Percentiles rank a stretch among this genome's conserved stretches.
These are phyloP conservation scores for Colletotrichum sp. DNA, from an alignment of 2,329 filamentous ascomycete genomes.

Conservation along the genomic window DNA sequence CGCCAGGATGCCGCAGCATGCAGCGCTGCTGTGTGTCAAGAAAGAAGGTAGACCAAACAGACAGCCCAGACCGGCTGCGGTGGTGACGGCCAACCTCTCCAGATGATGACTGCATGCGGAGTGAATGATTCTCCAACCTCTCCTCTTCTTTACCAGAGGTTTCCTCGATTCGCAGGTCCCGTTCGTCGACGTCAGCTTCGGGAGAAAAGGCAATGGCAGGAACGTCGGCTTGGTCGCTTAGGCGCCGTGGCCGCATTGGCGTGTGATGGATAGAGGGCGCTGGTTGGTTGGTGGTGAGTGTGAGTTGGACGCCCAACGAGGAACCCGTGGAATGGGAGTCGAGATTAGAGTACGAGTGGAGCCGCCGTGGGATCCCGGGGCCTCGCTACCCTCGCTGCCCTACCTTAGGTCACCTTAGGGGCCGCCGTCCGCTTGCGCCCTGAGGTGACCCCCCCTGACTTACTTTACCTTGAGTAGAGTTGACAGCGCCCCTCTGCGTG, in stretches of 20 bases:
- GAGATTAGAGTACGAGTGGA: background rate
- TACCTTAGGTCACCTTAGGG: background rate
- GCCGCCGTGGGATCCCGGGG: background rate
- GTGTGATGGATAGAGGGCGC: background rate
- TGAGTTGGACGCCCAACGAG: background rate
- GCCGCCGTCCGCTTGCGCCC: background rate
- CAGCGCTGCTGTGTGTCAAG: background rate
- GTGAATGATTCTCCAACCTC: background rate
- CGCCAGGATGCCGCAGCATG: background rate
- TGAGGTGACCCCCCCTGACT: background rate
- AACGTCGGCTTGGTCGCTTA: background rate
- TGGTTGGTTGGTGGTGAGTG: background rate
- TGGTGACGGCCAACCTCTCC: background rate
- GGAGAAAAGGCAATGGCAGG: background rate
- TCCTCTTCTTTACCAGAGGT: background rate
- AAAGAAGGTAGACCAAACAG: background rate
- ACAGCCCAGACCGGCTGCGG: background rate
- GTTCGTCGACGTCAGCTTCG: background rate
- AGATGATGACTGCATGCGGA: background rate
- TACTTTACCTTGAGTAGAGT: background rate
- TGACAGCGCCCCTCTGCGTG: background rate
- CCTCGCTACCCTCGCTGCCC: background rate
- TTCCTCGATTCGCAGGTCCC: background rate
- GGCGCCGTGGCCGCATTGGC: slow-evolving; percentile 3
- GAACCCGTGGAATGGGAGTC: background rate